phyloP scores from a whole-genome alignment of 148 eudicot species.

The Cornus controversa region DNA sequence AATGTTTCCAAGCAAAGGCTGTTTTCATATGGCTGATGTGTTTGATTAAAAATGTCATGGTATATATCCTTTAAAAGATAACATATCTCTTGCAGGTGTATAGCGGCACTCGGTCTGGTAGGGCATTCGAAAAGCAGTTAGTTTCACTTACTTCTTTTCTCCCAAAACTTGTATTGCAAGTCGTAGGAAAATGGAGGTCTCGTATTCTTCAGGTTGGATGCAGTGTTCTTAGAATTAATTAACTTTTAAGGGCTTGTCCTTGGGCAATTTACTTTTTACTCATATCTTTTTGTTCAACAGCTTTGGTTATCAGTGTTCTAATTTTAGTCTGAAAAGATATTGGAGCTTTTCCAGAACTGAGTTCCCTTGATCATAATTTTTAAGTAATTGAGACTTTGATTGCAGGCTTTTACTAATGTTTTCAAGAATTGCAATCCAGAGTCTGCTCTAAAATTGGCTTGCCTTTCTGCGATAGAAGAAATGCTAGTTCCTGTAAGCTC shows the following conservation, averaged over 20 bases:
- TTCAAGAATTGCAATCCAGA: conserved; percentile 57
- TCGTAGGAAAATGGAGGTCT: conserved; percentile 53
- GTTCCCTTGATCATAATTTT: not conserved
- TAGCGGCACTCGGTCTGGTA: conserved; percentile 33
- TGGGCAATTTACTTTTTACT: conserved; percentile 2
- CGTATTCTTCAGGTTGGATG: conserved; percentile 66
- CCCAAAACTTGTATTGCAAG: conserved; percentile 55
- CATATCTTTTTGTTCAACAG: not conserved
- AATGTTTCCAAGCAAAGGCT: not conserved
- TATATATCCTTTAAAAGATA: not conserved
- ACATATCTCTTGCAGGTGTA: conserved; percentile 44
- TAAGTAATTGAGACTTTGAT: not conserved
- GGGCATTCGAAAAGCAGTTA: conserved; percentile 59
- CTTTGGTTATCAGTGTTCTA: conserved; percentile 3
- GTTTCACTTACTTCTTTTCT: conserved; percentile 64
- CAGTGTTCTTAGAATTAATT: not conserved
- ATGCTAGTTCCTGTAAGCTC: conserved; percentile 76
- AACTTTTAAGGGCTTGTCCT: not conserved
- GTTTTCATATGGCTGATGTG: too few relatives aligned
- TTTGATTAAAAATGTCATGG: not conserved
- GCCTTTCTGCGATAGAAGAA: conserved; percentile 76
- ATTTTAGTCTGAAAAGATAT: not conserved
- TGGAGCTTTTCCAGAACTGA: not conserved
- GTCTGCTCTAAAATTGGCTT: conserved; percentile 70
- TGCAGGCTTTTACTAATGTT: conserved; percentile 78